Evolutionary conservation across 2,329 filamentous ascomycete genomes (phyloP), one percentile per base, ranked within the genome.

Genomic region (Verticillium albo-atrum): DNA sequence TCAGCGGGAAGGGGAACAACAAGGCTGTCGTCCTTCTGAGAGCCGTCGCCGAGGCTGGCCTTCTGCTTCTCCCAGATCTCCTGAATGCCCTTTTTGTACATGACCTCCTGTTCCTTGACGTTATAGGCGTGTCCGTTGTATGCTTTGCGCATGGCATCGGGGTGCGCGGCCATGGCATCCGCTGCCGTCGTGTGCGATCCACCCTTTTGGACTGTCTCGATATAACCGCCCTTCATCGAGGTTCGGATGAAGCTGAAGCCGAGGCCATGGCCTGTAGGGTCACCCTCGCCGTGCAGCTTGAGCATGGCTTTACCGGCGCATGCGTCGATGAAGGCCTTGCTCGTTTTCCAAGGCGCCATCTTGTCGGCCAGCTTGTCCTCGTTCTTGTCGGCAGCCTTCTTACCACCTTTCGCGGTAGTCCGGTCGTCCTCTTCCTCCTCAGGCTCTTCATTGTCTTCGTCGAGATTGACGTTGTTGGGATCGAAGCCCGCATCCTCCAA

Each of bases 211-310:
- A 96, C 85, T 23, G 92, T 89, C 70, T 93, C 91, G 74, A 97
- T 84, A 62, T 87, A 99, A 0, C 95, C 95, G 62, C 95, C 95
- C 75, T 99, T 99, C 95, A 99, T 99, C 1, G 92, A 96, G 0
- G 93, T 97, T 70, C 95, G 92, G 73, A 99, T 93, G 73, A 99
- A 97, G 71, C 91, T 97, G 78, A 98, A 97, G 2, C 91, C 95
- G 61, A 97, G 87, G 2, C 95, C 95, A 68, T 93, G 90, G 26
- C 92, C 92, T 0, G 94, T 97, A 3, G 95, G 95, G 70, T 99
- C 95, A 59, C 95, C 95, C 65, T 96, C 91, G 23, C 95, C 95
- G 67, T 97, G 93, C 14, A 99, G 83, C 66, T 93, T 90, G 53
- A 99, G 83, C 95, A 99, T 99, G 3, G 95, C 95, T 72, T 99